A percentile compares a stretch with the other conserved stretches of the same genome.
phyloP scores from a whole-genome alignment of 2,329 filamentous ascomycete species.

The Scedosporium aurantiacum region DNA sequence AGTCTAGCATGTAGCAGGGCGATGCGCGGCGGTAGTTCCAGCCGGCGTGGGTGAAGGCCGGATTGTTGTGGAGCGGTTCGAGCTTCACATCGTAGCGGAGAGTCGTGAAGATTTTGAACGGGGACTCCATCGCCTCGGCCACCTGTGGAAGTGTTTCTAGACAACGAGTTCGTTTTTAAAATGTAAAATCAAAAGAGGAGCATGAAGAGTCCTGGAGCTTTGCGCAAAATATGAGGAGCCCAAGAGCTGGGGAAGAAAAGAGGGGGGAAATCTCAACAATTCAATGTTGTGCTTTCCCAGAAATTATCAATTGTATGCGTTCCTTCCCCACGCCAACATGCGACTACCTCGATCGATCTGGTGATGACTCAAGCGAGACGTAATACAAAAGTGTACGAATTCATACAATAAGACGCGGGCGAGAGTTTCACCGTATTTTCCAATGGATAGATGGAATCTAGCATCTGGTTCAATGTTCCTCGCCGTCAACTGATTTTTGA shows the following conservation, averaged over 20 bases:
- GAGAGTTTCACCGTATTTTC: background rate
- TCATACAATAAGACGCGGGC: background rate
- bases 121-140: constrained; percentile 18
- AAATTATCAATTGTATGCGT: too few species aligned
- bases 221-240: too few species aligned
- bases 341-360: background rate
- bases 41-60: constrained; percentile 27
- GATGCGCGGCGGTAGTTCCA: constrained; percentile 43
- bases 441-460: too few species aligned
- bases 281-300: too few species aligned
- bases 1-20: constrained; percentile 67
- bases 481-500: too few species aligned
- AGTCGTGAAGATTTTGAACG: constrained; percentile 58
- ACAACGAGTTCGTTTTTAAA: background rate
- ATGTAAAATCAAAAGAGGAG: too few species aligned
- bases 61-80: constrained; percentile 26
- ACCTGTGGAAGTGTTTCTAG: background rate
- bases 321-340: background rate
- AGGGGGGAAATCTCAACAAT: too few species aligned
- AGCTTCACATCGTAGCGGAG: constrained; percentile 60
- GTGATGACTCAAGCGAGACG: background rate
- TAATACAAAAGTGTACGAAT: too few species aligned
- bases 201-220: too few species aligned
- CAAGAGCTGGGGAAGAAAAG: too few species aligned
- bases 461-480: too few species aligned